These are phyloP conservation scores for Leccinum barrowsii DNA, from an alignment of 768 basidiomycete genomes.

Conservation along the genomic window DNA sequence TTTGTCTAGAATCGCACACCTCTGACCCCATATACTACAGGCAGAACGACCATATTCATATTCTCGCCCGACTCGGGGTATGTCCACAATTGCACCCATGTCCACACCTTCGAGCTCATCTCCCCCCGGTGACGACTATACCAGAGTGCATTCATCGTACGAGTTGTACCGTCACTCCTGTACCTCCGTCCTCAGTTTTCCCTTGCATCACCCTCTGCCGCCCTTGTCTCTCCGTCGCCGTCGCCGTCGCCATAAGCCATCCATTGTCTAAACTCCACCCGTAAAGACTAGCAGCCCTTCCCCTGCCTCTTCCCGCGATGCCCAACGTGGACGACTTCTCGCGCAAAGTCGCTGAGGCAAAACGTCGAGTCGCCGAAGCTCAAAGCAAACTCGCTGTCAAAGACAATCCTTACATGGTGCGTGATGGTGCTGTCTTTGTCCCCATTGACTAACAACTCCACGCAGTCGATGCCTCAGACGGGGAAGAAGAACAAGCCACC, in stretches of 20 bases:
- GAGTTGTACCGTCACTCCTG: too few species aligned
- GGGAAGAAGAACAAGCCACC: slow-evolving; percentile 52
- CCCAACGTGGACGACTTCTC: slow-evolving; percentile 60
- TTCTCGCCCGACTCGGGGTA: too few species aligned
- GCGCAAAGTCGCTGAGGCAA: slow-evolving; percentile 79
- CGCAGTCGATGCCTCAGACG: slow-evolving; percentile 50
- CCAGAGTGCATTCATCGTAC: too few species aligned
- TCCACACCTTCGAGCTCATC: too few species aligned
- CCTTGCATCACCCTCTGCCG: too few species aligned
- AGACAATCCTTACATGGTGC: slow-evolving; percentile 86
- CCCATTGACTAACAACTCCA: not conserved
- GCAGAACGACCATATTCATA: too few species aligned
- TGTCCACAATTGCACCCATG: too few species aligned
- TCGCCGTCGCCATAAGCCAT: slow-evolving; percentile 16
- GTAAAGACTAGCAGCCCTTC: slow-evolving; percentile 31
- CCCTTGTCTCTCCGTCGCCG: too few species aligned
- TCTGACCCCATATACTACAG: too few species aligned
- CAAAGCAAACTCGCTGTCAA: slow-evolving; percentile 71
- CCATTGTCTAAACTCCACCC: slow-evolving; percentile 22
- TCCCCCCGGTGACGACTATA: too few species aligned
- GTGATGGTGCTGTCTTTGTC: slow-evolving; percentile 16
- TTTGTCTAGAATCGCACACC: too few species aligned
- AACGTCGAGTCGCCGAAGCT: slow-evolving; percentile 77
- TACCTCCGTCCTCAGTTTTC: too few species aligned
- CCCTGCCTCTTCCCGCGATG: slow-evolving; percentile 37